Evolutionary conservation across 192 early-diverging fungal genomes (phyloP), one percentile per base, ranked within the genome.

Genomic region (Spinellus fusiger): DNA sequence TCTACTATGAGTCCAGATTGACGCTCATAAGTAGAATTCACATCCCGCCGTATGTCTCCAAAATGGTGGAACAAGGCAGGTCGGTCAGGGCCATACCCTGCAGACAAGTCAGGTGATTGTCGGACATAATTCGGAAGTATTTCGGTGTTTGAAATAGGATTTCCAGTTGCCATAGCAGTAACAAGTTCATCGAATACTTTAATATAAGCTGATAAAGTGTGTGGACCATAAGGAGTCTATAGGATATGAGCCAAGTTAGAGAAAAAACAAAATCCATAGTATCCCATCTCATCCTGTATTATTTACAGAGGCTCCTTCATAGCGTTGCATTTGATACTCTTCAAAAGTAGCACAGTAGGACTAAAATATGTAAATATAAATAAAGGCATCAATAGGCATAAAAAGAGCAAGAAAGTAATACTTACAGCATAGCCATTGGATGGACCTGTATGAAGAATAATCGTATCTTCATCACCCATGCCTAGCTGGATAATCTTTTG

Each of bases 241-340:
- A 18, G 1, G 5, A 28, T 51, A 23, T 27, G 20, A 56, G 31
- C 10, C 13, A 12, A 54, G 1, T 54, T 1, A 50, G 33, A 37
- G 27, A 64, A 33, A 29, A 23, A 46, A 54, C 16, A 2, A 35
- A 53, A 32, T 44, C 16, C 1, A 26, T 38, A n/a, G n/a, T n/a
- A n/a, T n/a, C n/a, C n/a, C n/a, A n/a, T n/a, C n/a, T n/a, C 7
- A 12, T 27, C 22, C 29, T 47, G 13, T 37, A 5, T 0, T 3
- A 5, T 54, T 59, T 66, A 66, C 64, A 16, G 74, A 77, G 8
- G 73, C 83, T 1, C 71, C 84, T 74, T 86, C 84, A 54, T 86
- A 86, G 54, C 83, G 63, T 66, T 86, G 84, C 8, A 73, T 50
- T 37, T 77, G 65, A 54, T 86, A 86, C 61, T 86, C 84, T 71